Evolutionary conservation across 495 filamentous ascomycete species (phyloP).

Genomic region (Baudoinia panamericana): DNA sequence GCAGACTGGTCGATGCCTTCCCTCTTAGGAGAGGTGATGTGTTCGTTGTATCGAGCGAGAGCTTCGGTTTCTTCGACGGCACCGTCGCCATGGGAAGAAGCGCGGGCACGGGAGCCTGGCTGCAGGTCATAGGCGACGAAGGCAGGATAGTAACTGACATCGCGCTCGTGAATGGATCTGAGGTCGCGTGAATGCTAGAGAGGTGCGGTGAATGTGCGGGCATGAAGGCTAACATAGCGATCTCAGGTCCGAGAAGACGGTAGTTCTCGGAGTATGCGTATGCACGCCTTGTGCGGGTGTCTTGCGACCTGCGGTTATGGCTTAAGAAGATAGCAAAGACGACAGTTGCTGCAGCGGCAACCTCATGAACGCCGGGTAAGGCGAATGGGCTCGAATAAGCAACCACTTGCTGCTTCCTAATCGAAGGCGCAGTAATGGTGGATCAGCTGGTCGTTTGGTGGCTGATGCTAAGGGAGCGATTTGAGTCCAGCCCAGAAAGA

Average conservation of each 20-base stretch:
- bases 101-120: conserved; percentile 5
- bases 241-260: conserved; percentile 4
- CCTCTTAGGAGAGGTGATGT: conserved; percentile 40
- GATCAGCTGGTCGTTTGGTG: conserved; percentile 4
- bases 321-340: not conserved
- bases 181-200: too few species aligned
- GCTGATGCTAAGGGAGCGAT: conserved; percentile 1
- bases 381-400: not conserved
- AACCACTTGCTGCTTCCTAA: not conserved
- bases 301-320: not conserved
- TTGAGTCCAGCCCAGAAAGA: too few species aligned
- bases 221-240: conserved; percentile 19
- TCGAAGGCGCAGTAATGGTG: conserved; percentile 1
- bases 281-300: not conserved
- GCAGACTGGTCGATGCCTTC: conserved; percentile 40
- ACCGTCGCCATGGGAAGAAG: conserved; percentile 26
- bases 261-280: not conserved
- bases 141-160: conserved; percentile 29
- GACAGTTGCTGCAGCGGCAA: not conserved
- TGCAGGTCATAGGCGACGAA: conserved; percentile 21
- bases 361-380: too few species aligned
- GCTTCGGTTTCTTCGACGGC: conserved; percentile 53
- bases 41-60: conserved; percentile 60
- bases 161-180: too few species aligned
- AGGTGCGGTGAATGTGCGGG: conserved; percentile 18